These are phyloP conservation scores for Globisporangium splendens DNA, from an alignment of 352 stramenopile genomes.

Conservation along the genomic window DNA sequence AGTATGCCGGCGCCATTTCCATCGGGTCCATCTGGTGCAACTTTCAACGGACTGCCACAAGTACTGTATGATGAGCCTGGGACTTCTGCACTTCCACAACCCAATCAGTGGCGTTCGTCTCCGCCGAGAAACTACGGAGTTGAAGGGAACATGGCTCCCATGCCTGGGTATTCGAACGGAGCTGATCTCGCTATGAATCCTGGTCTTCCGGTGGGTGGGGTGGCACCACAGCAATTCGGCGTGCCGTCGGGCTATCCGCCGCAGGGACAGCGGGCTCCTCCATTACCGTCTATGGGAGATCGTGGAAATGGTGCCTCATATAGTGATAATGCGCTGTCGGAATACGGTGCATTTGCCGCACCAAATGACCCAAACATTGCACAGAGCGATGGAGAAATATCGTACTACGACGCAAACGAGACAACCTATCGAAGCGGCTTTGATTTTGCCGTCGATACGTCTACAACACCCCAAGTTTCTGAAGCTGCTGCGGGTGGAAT, in stretches of 20 bases:
- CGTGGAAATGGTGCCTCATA: conserved; percentile 8
- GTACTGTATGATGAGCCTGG: conserved; percentile 20
- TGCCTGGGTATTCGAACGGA: conserved; percentile 5
- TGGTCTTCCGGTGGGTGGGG: conserved; percentile 6
- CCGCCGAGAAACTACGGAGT: conserved; percentile 12
- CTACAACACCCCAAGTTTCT: not conserved
- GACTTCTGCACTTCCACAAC: conserved; percentile 10
- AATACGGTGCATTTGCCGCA: conserved; percentile 41
- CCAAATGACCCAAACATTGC: conserved; percentile 51
- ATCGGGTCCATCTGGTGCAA: conserved; percentile 16
- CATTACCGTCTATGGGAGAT: conserved; percentile 15
- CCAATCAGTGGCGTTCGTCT: conserved; percentile 18
- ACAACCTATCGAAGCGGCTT: conserved; percentile 58
- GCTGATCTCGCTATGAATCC: conserved; percentile 3
- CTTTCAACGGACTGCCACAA: conserved; percentile 21
- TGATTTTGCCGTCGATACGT: conserved; percentile 41
- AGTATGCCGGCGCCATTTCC: conserved; percentile 26
- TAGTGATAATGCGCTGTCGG: not conserved
- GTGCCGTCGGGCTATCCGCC: conserved; percentile 4
- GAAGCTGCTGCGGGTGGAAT: conserved; percentile 11
- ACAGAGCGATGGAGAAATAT: conserved; percentile 37
- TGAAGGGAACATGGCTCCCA: conserved; percentile 7
- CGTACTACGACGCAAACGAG: conserved; percentile 64
- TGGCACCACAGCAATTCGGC: conserved; percentile 9
- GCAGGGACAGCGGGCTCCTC: conserved; percentile 9